Evolutionary conservation across 2,329 filamentous ascomycete genomes (phyloP).

Genomic region (Aphanocladium album): DNA sequence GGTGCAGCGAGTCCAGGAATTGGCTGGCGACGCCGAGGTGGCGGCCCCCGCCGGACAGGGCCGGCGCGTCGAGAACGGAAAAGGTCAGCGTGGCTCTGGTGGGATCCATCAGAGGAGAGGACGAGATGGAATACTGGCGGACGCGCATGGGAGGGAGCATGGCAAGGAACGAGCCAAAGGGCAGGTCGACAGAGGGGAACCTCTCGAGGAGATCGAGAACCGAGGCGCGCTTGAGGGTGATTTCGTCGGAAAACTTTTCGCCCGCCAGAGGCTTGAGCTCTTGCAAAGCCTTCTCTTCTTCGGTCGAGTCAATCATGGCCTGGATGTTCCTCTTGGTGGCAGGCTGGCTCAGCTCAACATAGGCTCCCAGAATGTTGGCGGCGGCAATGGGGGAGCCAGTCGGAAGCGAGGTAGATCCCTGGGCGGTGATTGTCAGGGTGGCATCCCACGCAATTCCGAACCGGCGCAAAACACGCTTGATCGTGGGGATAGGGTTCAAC

Average conservation of each 20-base stretch:
- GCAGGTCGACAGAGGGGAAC: slow-evolving; percentile 53
- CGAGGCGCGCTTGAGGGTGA: slow-evolving; percentile 54
- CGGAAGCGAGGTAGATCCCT: slow-evolving; percentile 48
- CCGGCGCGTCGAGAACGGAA: slow-evolving; percentile 55
- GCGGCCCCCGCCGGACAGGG: slow-evolving; percentile 43
- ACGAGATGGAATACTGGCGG: slow-evolving; percentile 76
- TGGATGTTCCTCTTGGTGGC: slow-evolving; percentile 57
- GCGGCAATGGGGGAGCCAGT: slow-evolving; percentile 54
- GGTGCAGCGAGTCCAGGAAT: slow-evolving; percentile 49
- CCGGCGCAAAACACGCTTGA: slow-evolving; percentile 58
- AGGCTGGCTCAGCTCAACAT: slow-evolving; percentile 68
- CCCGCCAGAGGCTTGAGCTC: slow-evolving; percentile 44
- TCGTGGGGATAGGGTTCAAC: slow-evolving; percentile 58
- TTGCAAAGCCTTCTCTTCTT: slow-evolving; percentile 37
- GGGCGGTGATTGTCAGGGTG: slow-evolving; percentile 54
- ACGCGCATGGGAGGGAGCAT: slow-evolving; percentile 74
- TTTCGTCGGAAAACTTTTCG: slow-evolving; percentile 41
- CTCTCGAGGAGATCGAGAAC: slow-evolving; percentile 66
- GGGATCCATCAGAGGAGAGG: slow-evolving; percentile 59
- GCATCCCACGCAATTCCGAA: slow-evolving; percentile 68
- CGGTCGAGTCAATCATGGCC: slow-evolving; percentile 43
- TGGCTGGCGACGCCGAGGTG: slow-evolving; percentile 57
- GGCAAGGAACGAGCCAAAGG: slow-evolving; percentile 61
- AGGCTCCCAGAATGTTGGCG: slow-evolving; percentile 59
- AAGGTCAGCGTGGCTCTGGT: slow-evolving; percentile 61